Conservation (phyloP, 2,329 filamentous ascomycete species). For the Penicillium capsulatum region DNA sequence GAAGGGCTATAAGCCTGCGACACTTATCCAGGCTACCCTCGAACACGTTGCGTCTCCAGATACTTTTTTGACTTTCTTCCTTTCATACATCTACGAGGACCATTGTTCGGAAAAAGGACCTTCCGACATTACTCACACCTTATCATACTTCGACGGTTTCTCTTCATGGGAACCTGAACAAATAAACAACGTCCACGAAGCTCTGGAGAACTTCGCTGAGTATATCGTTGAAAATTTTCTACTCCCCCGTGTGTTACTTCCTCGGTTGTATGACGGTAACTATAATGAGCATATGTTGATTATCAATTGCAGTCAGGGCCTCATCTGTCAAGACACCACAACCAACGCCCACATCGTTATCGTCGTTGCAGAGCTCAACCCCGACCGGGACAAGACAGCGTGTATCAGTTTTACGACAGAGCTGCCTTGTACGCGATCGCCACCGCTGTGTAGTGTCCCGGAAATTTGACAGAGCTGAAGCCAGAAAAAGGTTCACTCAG, state of each 20-base stretch:
- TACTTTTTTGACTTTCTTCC: neutral
- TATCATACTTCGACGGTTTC: neutral
- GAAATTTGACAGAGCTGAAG: neutral
- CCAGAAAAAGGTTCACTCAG: neutral
- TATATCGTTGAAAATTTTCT: neutral
- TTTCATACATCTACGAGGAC: neutral
- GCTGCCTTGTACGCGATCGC: neutral
- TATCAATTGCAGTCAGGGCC: neutral
- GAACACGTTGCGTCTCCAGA: neutral
- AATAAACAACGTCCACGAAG: neutral
- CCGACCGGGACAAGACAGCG: neutral
- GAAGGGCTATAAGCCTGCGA: neutral
- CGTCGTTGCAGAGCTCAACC: neutral
- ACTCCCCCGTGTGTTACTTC: neutral
- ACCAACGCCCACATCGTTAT: neutral
- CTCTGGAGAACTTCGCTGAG: neutral
- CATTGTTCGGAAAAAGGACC: neutral
- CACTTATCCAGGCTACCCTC: neutral
- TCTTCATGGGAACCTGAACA: neutral
- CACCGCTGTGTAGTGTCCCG: neutral
- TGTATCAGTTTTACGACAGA: neutral
- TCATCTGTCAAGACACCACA: neutral
- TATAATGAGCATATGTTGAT: neutral
- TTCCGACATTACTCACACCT: neutral
- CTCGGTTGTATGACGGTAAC: neutral